Percentiles rank a stretch among this genome's conserved stretches.
Conservation (phyloP, 1,284 basidiomycete species). For the Marasmius sp. region DNA sequence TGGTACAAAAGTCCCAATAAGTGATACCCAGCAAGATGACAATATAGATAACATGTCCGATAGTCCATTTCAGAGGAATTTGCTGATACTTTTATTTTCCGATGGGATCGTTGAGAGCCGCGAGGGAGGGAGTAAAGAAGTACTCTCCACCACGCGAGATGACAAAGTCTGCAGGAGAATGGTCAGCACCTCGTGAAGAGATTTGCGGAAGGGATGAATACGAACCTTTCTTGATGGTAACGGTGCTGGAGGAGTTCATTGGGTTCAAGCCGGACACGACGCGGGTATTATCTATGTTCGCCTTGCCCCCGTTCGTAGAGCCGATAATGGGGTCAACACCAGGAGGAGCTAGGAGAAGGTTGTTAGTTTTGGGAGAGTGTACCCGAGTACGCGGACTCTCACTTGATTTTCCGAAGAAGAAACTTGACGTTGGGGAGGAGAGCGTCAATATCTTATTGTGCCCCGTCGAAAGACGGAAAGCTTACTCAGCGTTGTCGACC, state of each 20-base stretch:
- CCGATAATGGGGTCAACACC: constrained; percentile 26
- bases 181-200: background rate
- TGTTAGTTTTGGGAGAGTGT: background rate
- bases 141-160: constrained; percentile 35
- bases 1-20: too few species aligned
- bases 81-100: background rate
- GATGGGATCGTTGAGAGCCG: constrained; percentile 15
- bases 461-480: background rate
- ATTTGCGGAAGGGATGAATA: background rate
- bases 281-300: constrained; percentile 1
- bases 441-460: background rate
- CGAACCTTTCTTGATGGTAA: background rate
- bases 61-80: too few species aligned
- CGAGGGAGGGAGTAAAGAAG: constrained; percentile 36
- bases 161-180: constrained; percentile 25
- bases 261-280: constrained; percentile 20
- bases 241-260: background rate
- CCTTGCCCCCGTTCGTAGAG: background rate
- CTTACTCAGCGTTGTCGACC: constrained; percentile 25
- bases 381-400: background rate
- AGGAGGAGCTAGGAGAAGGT: background rate
- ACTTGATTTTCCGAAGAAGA: background rate
- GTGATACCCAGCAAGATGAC: too few species aligned
- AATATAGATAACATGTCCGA: too few species aligned
- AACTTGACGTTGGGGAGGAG: constrained; percentile 8